Base-by-base conservation (phyloP, 2,329 filamentous ascomycete genomes). In the Thelonectria blattea region DNA sequence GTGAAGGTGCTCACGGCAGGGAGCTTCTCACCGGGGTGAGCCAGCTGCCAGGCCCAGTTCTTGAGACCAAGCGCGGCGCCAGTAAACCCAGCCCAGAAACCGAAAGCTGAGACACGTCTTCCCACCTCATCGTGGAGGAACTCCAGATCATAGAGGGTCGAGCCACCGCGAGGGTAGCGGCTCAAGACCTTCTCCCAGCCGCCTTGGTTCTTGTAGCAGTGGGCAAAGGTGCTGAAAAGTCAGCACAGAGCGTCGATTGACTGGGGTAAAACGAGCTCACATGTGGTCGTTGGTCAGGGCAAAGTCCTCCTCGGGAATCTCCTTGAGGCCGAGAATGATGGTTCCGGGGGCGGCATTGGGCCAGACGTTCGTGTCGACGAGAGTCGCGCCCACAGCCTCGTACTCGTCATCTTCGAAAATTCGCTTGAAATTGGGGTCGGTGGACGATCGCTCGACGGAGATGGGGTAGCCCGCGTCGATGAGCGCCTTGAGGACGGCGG, bases 31-130 rank as follows among this genome's bases (percentile, higher is more conserved):
- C 85, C 85, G 46, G 88, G 85, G 76, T 93, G 85, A 45, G 85
- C 85, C 64, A 94, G 82, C 77, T 97, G 92, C 85, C 88, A 91
- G 11, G 91, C 87, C 91, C 93, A 97, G 46, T 88, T 87, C 83
- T 93, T 85, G 41, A 96, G 77, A 24, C 90, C 91, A 52, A 93
- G 80, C 9, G 91, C 91, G 42, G 89, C 85, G 34, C 88, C 88
- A 5, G 90, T 88, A 73, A 91, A 95, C 18, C 91, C 92, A 30
- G 91, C 92, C 62, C 89, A 86, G 76, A 88, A 91, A 14, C 89
- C 85, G 69, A 92, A 92, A 1, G 88, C 88, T 9, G 89, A 88
- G 1, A 93, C 88, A 62, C 91, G 81, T 83, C n/a, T 50, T 85
- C 68, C 95, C 89, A 50, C 86, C 85, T 48, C 97, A 82, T 3